Percentiles rank a stretch among this genome's conserved stretches.
These are phyloP conservation scores for Daucus carota DNA, from an alignment of 129 eudicot genomes.

Conservation along the genomic window DNA sequence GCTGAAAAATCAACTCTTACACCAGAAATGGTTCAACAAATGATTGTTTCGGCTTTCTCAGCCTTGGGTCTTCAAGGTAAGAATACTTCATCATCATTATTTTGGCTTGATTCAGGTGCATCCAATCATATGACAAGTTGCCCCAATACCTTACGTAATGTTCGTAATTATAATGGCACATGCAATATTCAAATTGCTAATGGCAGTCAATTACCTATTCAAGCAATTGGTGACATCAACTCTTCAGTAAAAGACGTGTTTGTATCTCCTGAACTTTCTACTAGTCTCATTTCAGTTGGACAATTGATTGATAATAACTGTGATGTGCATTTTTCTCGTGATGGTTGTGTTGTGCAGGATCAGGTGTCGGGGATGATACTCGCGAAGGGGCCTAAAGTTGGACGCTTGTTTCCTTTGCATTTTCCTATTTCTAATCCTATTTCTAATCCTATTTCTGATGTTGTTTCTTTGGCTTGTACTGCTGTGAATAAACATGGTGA, in stretches of 20 bases:
- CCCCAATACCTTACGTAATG: not conserved
- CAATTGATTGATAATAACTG: conserved; percentile 19
- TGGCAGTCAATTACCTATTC: not conserved
- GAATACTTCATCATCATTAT: too few relatives aligned
- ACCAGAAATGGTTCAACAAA: too few relatives aligned
- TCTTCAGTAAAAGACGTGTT: not conserved
- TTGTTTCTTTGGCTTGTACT: not conserved
- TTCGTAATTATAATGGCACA: not conserved
- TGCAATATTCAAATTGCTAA: not conserved
- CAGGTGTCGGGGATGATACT: conserved; percentile 14
- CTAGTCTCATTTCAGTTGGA: conserved; percentile 13
- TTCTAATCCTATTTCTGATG: not conserved
- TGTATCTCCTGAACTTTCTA: not conserved
- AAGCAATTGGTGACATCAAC: not conserved
- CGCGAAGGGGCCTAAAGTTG: conserved; percentile 18
- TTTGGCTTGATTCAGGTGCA: too few relatives aligned
- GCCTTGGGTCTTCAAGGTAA: too few relatives aligned
- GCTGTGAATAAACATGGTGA: not conserved
- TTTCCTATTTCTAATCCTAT: not conserved
- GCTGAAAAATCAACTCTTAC: too few relatives aligned
- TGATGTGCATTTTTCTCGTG: conserved; percentile 4
- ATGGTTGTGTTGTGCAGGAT: conserved; percentile 27
- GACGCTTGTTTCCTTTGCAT: conserved; percentile 7
- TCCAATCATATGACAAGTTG: not conserved
- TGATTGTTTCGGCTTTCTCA: too few relatives aligned